Percentiles rank a stretch among this genome's conserved stretches.
phyloP scores from a whole-genome alignment of 768 basidiomycete species.

The Baorangia bicolor region DNA sequence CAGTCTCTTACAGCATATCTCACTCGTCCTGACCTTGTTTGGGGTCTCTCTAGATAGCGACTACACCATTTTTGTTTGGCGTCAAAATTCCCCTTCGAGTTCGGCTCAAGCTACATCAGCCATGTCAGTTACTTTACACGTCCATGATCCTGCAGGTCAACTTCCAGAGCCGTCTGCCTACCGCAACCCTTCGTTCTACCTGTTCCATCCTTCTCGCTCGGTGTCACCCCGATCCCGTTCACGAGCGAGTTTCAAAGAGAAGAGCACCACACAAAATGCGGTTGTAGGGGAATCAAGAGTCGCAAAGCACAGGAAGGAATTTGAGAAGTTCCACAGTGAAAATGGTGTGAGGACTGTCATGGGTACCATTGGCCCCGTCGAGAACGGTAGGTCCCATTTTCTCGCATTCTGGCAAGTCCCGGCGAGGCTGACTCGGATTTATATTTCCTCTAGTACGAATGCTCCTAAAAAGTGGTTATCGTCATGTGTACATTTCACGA shows the following conservation, averaged over 20 bases:
- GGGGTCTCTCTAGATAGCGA: slow-evolving; percentile 62
- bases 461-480: slow-evolving; percentile 89
- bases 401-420: neutral
- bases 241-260: slow-evolving; percentile 41
- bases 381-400: slow-evolving; percentile 57
- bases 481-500: slow-evolving; percentile 93
- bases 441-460: slow-evolving; percentile 63
- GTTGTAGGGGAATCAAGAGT: slow-evolving; percentile 42
- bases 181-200: slow-evolving; percentile 68
- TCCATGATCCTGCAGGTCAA: slow-evolving; percentile 58
- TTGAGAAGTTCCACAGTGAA: slow-evolving; percentile 83
- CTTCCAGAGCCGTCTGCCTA: slow-evolving; percentile 65
- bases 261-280: slow-evolving; percentile 32
- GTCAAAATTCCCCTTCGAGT: slow-evolving; percentile 46
- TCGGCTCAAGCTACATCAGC: slow-evolving; percentile 14
- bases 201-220: slow-evolving; percentile 41
- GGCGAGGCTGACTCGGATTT: neutral
- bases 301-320: slow-evolving; percentile 70
- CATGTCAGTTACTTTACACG: slow-evolving; percentile 47
- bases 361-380: slow-evolving; percentile 88
- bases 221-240: slow-evolving; percentile 33
- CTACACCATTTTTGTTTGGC: slow-evolving; percentile 83
- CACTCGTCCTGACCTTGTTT: neutral
- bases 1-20: neutral
- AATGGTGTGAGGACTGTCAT: slow-evolving; percentile 93